Base-by-base conservation (phyloP, 306 rosid genomes). In the Neltuma alba region DNA sequence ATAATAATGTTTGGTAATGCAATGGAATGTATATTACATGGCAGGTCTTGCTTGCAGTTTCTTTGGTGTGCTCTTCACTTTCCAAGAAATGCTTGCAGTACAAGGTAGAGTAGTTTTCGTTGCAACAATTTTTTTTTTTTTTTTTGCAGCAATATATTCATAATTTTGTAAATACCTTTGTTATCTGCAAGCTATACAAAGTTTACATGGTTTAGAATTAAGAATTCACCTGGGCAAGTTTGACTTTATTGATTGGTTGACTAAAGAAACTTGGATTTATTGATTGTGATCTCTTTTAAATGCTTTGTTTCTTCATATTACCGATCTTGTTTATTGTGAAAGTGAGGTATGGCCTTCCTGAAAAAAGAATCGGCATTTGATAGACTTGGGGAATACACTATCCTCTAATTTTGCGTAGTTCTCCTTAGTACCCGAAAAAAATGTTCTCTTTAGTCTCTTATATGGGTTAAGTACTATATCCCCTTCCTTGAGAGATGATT, bases 21-120 rank as follows among this genome's bases (percentile, higher is more conserved):
- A 47, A 36, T 33, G 58, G 76, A 30, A 23, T 61, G 14, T 14
- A 62, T 30, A 31, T 67, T 68, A 54, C 57, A 76, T 82, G 88
- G 60, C 91, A 93, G 98, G 91, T 87, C 87, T 93, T 58, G 89
- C 92, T 38, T 93, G 98, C 83, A 91, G 98, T 87, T 93, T 87
- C 85, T 88, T 91, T 57, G 97, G 98, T 9, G 94, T 93, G 68
- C 87, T 93, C 80, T 86, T 91, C 79, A 83, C 87, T 82, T 91
- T 84, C 40, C 88, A 79, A 58, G 88, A 87, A 71, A 75, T 85
- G 83, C 92, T 89, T 73, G 84, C 93, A 38, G 72, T 79, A 34
- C 82, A 86, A 84, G 98, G 97, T 93, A 89, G 64, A 77, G 60
- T 42, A 31, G 58, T 57, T 57, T 75, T 65, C 72, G 42, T 62